Conservation (phyloP, 441 rosid genomes). For the Populus hybrid region DNA sequence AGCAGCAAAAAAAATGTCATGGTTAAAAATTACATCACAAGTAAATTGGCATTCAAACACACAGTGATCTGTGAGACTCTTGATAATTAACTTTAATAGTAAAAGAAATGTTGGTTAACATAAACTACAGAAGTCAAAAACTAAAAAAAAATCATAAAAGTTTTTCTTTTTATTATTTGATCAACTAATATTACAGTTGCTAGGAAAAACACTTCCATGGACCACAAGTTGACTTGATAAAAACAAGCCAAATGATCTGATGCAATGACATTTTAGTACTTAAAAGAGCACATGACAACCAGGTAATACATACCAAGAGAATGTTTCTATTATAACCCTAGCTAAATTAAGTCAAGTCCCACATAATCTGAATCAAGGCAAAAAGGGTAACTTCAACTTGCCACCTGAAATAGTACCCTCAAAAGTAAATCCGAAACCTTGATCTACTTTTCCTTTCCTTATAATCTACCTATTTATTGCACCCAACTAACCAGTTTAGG, state of each 20-base stretch:
- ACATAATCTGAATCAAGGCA: neutral
- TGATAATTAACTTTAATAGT: neutral
- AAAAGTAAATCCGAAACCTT: neutral
- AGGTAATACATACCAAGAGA: neutral
- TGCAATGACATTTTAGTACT: neutral
- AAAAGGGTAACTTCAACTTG: neutral
- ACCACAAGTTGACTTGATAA: slow-evolving; percentile 4
- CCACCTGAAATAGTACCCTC: neutral
- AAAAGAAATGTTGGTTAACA: no score
- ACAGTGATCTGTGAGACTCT: neutral
- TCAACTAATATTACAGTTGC: neutral
- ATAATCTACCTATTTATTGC: slow-evolving; percentile 9
- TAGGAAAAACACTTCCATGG: neutral
- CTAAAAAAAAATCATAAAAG: neutral
- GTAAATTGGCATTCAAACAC: neutral
- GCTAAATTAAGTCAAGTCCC: neutral
- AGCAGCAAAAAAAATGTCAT: neutral
- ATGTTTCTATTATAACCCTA: neutral
- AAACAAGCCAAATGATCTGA: neutral
- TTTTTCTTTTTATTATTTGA: no score
- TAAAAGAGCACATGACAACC: neutral
- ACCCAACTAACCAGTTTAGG: neutral
- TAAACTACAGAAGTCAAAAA: neutral
- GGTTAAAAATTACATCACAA: neutral
- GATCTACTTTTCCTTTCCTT: slow-evolving; percentile 3